Evolutionary conservation across 2,329 filamentous ascomycete genomes (phyloP), one percentile per base, ranked within the genome.

Genomic region (Fusarium mundagurra): DNA sequence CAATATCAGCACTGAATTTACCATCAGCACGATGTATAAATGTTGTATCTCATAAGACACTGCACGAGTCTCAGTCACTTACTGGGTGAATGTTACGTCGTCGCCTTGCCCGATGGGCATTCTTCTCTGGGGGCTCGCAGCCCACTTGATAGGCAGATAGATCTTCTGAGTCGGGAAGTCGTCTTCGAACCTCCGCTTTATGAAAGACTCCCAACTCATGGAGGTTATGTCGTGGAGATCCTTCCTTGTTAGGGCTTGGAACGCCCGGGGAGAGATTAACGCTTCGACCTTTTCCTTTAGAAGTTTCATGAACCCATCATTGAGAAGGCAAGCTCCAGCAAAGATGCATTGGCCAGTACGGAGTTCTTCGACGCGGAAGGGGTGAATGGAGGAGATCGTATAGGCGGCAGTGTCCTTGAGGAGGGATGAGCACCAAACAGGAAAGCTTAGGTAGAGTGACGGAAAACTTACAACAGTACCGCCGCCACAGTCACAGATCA

Each of bases 251-350:
- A 43, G 22, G 5, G 13, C 13, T n/a, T 43, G 0, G 5, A 43
- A n/a, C 22, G 1, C 39, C 13, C 39, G 39, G 22, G 39, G 39
- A n/a, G 39, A 43, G 22, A 43, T 16, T 5, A 43, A 0, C 39
- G 22, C 3, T 8, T n/a, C 39, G 22, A 43, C 1, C 22, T n/a
- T 43, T 2, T 43, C 1, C 41, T 24, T 43, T 0, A 43, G 14
- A 7, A 24, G 1, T 17, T 3, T 2, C n/a, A 43, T 43, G 14
- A 43, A 43, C 4, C 1, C n/a, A 43, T 43, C 41, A 43, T 24
- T n/a, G 0, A 43, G 0, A 0, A 24, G 14, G 1, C n/a, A 24
- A 3, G 41, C 41, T 43, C n/a, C 41, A 2, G 41, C 41, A 24
- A 43, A 24, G 41, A 43, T 43, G 7, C 41, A 16, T 24, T 24